Evolutionary conservation across 805 yeast species (phyloP).

Genomic region (Ogataea paradorogensis): DNA sequence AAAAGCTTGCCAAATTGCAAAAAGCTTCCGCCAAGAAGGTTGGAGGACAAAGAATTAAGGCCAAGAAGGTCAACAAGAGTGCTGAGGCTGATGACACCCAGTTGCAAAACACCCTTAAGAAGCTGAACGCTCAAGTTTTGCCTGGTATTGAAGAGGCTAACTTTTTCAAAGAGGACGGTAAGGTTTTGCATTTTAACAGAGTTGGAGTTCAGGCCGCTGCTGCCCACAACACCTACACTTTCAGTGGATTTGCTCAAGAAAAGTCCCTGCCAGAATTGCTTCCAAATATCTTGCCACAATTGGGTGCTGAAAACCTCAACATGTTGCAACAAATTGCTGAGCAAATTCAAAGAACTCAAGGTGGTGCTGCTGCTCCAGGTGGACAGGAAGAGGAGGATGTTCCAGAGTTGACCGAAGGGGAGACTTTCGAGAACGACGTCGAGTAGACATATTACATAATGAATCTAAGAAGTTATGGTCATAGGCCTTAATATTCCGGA

Average conservation of each 20-base stretch:
- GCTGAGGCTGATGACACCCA: slow-evolving; percentile 86
- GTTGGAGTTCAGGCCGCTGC: slow-evolving; percentile 95
- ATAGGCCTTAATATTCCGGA: slow-evolving; percentile 10
- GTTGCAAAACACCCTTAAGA: slow-evolving; percentile 82
- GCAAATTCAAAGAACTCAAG: slow-evolving; percentile 66
- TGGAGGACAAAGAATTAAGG: slow-evolving; percentile 87
- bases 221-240: slow-evolving; percentile 86
- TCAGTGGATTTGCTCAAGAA: slow-evolving; percentile 93
- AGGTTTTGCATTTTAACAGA: slow-evolving; percentile 91
- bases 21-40: slow-evolving; percentile 80
- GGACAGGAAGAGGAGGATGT: slow-evolving; percentile 64
- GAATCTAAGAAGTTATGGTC: slow-evolving; percentile 11
- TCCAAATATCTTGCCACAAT: slow-evolving; percentile 92
- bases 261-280: slow-evolving; percentile 88
- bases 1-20: slow-evolving; percentile 88
- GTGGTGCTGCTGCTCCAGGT: slow-evolving; percentile 36
- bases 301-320: slow-evolving; percentile 93
- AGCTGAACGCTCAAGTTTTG: slow-evolving; percentile 84
- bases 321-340: slow-evolving; percentile 87
- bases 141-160: slow-evolving; percentile 95
- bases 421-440: slow-evolving; percentile 68
- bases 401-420: slow-evolving; percentile 84
- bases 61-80: slow-evolving; percentile 67
- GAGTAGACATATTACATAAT: slow-evolving; percentile 23
- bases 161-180: slow-evolving; percentile 96